Percentiles rank a stretch among this genome's conserved stretches.
These are phyloP conservation scores for Russula abietina DNA, from an alignment of 768 basidiomycete genomes.

Conservation along the genomic window DNA sequence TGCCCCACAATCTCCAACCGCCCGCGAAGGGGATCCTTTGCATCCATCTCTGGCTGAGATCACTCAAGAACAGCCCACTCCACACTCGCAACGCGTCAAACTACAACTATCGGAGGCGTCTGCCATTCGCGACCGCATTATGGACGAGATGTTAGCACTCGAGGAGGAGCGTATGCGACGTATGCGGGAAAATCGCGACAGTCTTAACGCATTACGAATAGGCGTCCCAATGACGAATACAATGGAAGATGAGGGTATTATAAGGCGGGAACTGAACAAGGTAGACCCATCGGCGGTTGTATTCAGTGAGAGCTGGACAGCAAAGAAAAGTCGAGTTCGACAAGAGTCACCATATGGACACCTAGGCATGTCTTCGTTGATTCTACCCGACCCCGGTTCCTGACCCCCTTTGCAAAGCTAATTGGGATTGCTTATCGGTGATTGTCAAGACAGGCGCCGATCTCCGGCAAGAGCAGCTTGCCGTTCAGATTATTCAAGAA, in stretches of 20 bases:
- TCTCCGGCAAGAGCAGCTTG: conserved; percentile 93
- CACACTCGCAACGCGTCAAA: conserved; percentile 48
- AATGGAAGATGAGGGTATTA: conserved; percentile 85
- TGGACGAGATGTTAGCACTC: conserved; percentile 96
- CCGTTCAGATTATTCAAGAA: conserved; percentile 89
- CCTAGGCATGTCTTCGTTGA: conserved; percentile 48
- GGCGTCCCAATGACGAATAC: conserved; percentile 20
- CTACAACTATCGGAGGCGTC: conserved; percentile 79
- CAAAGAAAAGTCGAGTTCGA: conserved; percentile 93
- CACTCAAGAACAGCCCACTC: conserved; percentile 21
- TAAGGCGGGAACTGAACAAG: conserved; percentile 87
- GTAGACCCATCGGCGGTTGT: conserved; percentile 94
- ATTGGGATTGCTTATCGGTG: conserved; percentile 89
- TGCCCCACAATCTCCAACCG: conserved; percentile 13
- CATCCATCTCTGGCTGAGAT: conserved; percentile 32
- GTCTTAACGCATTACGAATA: conserved; percentile 58
- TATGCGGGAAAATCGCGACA: conserved; percentile 69
- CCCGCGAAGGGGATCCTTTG: conserved; percentile 24
- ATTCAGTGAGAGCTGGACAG: conserved; percentile 90
- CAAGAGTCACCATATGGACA: conserved; percentile 95
- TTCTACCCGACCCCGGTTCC: neutral
- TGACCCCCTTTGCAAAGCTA: conserved; percentile 38
- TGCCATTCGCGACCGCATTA: conserved; percentile 89
- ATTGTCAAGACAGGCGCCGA: conserved; percentile 99
- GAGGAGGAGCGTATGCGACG: conserved; percentile 96